Conservation (phyloP, 2,329 filamentous ascomycete genomes). For the Botrytis deweyae region DNA sequence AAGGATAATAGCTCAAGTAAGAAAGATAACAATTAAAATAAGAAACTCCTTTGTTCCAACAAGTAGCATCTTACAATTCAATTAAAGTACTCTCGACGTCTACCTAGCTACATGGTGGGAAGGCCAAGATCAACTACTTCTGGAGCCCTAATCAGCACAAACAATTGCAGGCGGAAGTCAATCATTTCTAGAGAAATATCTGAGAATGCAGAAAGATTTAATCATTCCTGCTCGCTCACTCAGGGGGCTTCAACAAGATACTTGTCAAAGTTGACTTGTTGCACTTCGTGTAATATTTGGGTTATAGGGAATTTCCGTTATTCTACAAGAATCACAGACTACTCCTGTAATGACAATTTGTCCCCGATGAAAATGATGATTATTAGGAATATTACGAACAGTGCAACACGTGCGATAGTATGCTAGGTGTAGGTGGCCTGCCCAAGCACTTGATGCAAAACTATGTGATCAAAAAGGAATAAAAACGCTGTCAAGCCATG, state of each 20-base stretch:
- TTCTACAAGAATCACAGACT: background rate
- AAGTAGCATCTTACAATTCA: background rate
- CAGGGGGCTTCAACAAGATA: background rate
- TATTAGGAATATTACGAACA: background rate
- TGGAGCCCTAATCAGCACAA: background rate
- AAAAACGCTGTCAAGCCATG: background rate
- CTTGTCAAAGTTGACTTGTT: background rate
- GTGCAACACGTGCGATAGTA: background rate
- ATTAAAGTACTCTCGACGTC: background rate
- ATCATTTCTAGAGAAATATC: background rate
- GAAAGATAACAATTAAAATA: background rate
- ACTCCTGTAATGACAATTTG: background rate
- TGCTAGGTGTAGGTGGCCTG: background rate
- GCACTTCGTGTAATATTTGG: no score
- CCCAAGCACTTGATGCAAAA: background rate
- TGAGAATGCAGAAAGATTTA: background rate
- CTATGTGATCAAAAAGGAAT: background rate
- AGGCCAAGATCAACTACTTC: background rate
- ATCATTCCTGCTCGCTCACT: background rate
- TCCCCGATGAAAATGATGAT: background rate
- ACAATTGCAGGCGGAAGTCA: background rate
- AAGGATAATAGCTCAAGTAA: background rate
- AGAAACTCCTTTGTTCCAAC: slow-evolving; percentile 9
- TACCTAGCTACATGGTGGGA: background rate
- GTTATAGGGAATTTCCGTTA: no score